Conservation (phyloP, 345 rosid species). For the Geranium brycei region DNA sequence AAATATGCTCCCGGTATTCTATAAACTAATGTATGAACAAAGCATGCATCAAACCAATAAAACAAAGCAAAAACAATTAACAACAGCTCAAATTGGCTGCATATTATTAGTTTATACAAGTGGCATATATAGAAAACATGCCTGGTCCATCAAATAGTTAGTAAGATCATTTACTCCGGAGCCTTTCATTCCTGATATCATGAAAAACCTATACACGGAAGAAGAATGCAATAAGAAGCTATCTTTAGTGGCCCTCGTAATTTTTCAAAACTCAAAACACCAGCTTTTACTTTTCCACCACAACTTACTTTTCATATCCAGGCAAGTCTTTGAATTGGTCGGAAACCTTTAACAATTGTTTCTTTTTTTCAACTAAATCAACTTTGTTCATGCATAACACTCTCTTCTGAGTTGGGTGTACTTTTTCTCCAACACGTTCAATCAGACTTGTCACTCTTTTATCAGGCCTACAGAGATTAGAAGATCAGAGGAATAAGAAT, state of each 20-base stretch:
- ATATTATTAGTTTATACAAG: neutral
- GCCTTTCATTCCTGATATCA: constrained; percentile 80
- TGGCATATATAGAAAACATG: constrained; percentile 7
- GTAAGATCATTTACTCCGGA: constrained; percentile 66
- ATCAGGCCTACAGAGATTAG: constrained; percentile 47
- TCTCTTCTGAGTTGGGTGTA: constrained; percentile 55
- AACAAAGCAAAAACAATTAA: neutral
- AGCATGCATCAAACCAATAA: neutral
- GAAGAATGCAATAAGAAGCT: constrained; percentile 1
- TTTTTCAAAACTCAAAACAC: constrained; percentile 2
- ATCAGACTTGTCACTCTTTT: constrained; percentile 64
- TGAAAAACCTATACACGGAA: constrained; percentile 42
- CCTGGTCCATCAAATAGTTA: constrained; percentile 63
- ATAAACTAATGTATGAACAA: neutral
- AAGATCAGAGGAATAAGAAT: neutral
- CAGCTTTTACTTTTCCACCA: neutral
- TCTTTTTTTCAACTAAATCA: constrained; percentile 70
- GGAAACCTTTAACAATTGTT: constrained; percentile 58
- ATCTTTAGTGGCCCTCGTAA: constrained; percentile 2
- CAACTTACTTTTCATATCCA: constrained; percentile 61
- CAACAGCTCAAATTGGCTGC: neutral
- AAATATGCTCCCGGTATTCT: too few species aligned
- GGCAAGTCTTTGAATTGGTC: constrained; percentile 72
- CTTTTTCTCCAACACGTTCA: constrained; percentile 51
- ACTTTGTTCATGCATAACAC: constrained; percentile 86